Evolutionary conservation across 257 asterid species (phyloP).

Genomic region (Anisodus acutangulus): DNA sequence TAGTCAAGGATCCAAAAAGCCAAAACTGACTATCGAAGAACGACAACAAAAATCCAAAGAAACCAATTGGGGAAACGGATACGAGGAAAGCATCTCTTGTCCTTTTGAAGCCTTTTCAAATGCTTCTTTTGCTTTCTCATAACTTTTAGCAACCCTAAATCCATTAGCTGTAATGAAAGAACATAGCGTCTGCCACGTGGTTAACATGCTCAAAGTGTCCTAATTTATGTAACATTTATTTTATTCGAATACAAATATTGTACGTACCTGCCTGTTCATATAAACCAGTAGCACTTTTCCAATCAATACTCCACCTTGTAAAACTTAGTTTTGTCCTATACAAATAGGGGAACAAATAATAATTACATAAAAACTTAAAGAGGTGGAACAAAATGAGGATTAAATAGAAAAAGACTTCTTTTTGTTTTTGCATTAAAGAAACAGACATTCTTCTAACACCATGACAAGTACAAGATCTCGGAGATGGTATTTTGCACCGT

Average conservation of each 20-base stretch:
- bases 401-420: neutral
- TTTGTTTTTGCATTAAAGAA: neutral
- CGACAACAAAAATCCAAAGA: conserved; percentile 27
- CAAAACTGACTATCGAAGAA: conserved; percentile 19
- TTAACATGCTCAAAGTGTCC: neutral
- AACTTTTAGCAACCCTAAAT: conserved; percentile 65
- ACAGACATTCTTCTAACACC: neutral
- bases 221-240: conserved; percentile 13
- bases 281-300: conserved; percentile 85
- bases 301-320: conserved; percentile 96
- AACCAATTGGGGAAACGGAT: conserved; percentile 45
- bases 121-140: conserved; percentile 85
- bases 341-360: neutral
- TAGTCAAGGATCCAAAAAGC: conserved; percentile 45
- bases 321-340: conserved; percentile 84
- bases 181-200: neutral
- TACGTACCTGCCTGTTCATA: conserved; percentile 91
- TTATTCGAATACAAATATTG: neutral
- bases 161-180: conserved; percentile 63
- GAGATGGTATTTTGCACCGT: neutral
- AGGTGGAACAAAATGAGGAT: neutral
- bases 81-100: conserved; percentile 95
- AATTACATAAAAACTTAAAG: neutral
- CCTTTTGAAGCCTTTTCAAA: conserved; percentile 97
- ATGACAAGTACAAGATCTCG: neutral